Base-by-base conservation (phyloP, 2,329 filamentous ascomycete genomes). In the Dothistroma pini region DNA sequence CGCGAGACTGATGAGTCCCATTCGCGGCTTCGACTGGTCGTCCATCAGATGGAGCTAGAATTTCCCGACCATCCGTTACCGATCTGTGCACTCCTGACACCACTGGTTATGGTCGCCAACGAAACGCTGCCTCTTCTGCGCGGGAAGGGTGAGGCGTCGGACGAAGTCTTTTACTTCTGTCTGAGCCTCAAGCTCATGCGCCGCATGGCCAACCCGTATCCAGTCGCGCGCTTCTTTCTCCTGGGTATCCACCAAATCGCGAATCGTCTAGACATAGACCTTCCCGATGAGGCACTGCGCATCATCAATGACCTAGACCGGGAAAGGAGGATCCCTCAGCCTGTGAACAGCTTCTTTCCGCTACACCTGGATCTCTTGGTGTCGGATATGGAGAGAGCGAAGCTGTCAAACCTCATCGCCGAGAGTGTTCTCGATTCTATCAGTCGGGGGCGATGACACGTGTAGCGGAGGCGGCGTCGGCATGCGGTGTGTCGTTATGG, bases 91-190 rank as follows among this genome's bases (percentile, higher is more conserved):
- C 57, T 59, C 1, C 25, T 59, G 3, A 54, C 10, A 5, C 48
- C 60, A 12, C 9, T 62, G 10, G n/a, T 62, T 1, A 34, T 35
- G 51, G 53, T 62, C 34, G 47, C 52, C 8, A 59, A 58, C 47
- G 56, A 58, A 4, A 57, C 56, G 8, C 38, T 62, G 1, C 48
- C 57, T 4, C 44, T 25, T 7, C 29, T 58, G 5, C 31, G 22
- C 4, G n/a, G 34, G 7, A 32, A 51, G 10, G 47, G 35, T 9
- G 50, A 51, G 14, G 31, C 35, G 7, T 54, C 56, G n/a, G 60
- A 62, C 31, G 56, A 62, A 32, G 48, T 41, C 32, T 59, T 62
- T 47, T 59, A 59, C 57, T 59, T 62, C 49, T 56, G 56, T 51
- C 35, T 62, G 4, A 59, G 60, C 54, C 44, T 62, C 32, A 48